These are phyloP conservation scores for Hypoxylon fragiforme DNA, from an alignment of 495 filamentous ascomycete genomes.

Conservation along the genomic window DNA sequence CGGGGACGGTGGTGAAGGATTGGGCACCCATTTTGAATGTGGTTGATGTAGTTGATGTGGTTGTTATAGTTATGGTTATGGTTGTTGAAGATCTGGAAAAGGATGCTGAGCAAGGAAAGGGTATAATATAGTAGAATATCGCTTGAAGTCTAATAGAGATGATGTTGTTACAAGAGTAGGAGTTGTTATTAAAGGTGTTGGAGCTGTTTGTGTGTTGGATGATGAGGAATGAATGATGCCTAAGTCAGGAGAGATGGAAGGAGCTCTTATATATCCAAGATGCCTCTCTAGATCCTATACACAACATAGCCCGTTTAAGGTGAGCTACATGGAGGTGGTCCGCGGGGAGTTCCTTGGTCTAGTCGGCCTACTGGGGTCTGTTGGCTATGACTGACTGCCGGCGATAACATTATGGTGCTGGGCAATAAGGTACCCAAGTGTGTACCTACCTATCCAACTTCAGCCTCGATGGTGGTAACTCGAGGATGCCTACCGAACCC, in stretches of 20 bases:
- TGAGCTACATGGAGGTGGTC: conserved; percentile 9
- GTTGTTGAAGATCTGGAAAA: not conserved
- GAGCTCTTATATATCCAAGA: conserved; percentile 39
- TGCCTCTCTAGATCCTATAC: not conserved
- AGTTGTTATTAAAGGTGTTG: not conserved
- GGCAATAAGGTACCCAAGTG: not conserved
- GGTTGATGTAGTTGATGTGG: conserved; percentile 6
- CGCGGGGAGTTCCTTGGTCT: conserved; percentile 16
- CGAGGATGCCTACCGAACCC: conserved; percentile 17
- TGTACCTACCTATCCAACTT: no score
- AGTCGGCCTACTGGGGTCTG: conserved; percentile 3
- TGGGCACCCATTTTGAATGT: conserved; percentile 45
- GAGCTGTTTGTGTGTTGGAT: conserved; percentile 35
- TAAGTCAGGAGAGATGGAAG: no score
- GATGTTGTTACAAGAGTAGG: conserved; percentile 8
- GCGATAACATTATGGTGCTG: conserved; percentile 16
- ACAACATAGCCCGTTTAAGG: conserved; percentile 10
- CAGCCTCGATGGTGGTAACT: conserved; percentile 16
- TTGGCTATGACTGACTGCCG: conserved; percentile 14
- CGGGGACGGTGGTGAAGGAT: conserved; percentile 31
- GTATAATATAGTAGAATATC: conserved; percentile 3
- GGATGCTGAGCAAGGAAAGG: not conserved
- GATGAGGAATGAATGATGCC: conserved; percentile 34
- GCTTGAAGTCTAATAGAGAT: conserved; percentile 3
- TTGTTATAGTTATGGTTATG: conserved; percentile 19